Evolutionary conservation across 495 filamentous ascomycete genomes (phyloP).

Genomic region (Neurospora sp.): DNA sequence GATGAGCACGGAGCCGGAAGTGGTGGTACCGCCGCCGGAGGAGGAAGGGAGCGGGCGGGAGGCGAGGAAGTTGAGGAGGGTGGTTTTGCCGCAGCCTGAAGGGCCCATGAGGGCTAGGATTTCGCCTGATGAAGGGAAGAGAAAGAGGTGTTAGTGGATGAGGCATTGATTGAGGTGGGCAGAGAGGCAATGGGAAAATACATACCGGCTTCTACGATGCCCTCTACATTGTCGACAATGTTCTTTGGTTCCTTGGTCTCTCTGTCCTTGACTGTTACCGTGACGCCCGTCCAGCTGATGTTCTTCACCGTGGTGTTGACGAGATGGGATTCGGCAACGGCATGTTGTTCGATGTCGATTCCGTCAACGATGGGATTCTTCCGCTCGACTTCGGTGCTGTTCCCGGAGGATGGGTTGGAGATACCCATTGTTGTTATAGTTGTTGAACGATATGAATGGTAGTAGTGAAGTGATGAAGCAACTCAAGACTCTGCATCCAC

Average conservation of each 20-base stretch:
- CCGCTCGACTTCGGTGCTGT: conserved; percentile 7
- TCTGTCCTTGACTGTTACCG: conserved; percentile 59
- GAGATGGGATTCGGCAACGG: conserved; percentile 24
- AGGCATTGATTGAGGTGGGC: not conserved
- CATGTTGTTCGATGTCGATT: conserved; percentile 15
- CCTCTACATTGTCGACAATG: conserved; percentile 44
- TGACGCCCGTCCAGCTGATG: conserved; percentile 53
- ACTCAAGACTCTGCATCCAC: not conserved
- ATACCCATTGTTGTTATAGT: conserved; percentile 1
- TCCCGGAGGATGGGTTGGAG: conserved; percentile 2
- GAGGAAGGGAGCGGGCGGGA: conserved; percentile 48
- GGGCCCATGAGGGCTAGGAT: conserved; percentile 70
- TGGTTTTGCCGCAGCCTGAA: conserved; percentile 68
- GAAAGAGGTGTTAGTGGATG: not conserved
- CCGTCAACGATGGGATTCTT: not conserved
- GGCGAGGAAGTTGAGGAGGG: conserved; percentile 64
- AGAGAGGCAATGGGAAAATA: not conserved
- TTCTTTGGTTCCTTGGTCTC: conserved; percentile 48
- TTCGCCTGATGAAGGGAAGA: conserved; percentile 41
- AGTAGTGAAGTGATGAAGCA: not conserved
- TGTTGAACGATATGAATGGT: not conserved
- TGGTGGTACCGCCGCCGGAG: not conserved
- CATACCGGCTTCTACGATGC: conserved; percentile 40
- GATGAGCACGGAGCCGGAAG: conserved; percentile 38
- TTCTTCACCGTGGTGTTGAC: conserved; percentile 26